Evolutionary conservation across 1,139 yeast genomes (phyloP).

Genomic region (Ogataea hybrid): DNA sequence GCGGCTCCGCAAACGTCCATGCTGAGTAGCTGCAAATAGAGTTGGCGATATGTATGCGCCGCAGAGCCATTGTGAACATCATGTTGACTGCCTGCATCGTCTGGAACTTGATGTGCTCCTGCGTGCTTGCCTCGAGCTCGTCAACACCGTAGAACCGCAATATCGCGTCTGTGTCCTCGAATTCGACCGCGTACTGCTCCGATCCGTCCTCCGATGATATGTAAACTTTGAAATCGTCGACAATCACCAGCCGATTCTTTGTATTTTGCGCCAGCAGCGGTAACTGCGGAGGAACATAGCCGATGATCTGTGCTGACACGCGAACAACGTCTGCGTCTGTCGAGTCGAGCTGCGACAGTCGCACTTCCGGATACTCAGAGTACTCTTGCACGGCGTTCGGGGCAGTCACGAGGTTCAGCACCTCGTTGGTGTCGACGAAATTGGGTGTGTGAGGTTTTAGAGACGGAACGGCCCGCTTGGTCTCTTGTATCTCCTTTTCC

Average conservation of each 20-base stretch:
- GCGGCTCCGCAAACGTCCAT: conserved; percentile 8
- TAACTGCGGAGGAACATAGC: conserved; percentile 3
- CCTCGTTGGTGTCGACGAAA: not conserved
- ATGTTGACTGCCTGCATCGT: not conserved
- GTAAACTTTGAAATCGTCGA: conserved; percentile 6
- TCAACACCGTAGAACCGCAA: conserved; percentile 1
- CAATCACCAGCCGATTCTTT: not conserved
- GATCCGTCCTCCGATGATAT: conserved; percentile 2
- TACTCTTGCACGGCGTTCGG: too few species aligned
- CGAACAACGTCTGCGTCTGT: not conserved
- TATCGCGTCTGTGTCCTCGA: conserved; percentile 1
- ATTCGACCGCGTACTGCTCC: conserved; percentile 3
- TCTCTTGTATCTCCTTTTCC: not conserved
- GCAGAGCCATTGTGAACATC: not conserved
- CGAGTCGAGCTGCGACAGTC: not conserved
- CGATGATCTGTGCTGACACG: conserved; percentile 1
- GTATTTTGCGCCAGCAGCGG: conserved; percentile 1
- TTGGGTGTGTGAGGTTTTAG: not conserved
- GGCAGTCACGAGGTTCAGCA: not conserved
- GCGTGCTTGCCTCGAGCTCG: conserved; percentile 1
- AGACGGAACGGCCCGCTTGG: not conserved
- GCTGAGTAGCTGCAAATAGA: conserved; percentile 2
- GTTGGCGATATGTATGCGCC: conserved; percentile 1
- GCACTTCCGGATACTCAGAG: not conserved
- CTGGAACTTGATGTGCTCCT: conserved; percentile 1